Evolutionary conservation across 192 early-diverging fungal species (phyloP).

Genomic region (Oehlia diaphana): DNA sequence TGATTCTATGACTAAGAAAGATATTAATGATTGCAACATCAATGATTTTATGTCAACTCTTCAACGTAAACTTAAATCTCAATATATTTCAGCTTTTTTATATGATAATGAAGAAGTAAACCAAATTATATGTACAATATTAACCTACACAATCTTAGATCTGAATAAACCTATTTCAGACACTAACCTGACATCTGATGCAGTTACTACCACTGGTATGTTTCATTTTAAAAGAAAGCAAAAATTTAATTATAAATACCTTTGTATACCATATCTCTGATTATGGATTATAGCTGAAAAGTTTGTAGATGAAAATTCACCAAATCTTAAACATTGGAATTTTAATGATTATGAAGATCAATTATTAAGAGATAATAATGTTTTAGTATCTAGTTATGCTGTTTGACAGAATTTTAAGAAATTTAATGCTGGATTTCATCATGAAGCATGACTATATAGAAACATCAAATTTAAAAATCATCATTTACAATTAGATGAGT

Average conservation of each 20-base stretch:
- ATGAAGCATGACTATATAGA: slow-evolving; percentile 17
- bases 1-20: slow-evolving; percentile 1
- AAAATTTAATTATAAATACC: slow-evolving; percentile 18
- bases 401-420: too few species aligned
- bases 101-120: not conserved
- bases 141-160: not conserved
- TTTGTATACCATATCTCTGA: slow-evolving; percentile 36
- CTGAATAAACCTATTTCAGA: not conserved
- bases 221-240: not conserved
- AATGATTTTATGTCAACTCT: slow-evolving; percentile 31
- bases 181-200: not conserved
- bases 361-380: not conserved
- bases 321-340: slow-evolving; percentile 4
- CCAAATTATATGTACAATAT: not conserved
- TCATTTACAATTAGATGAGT: slow-evolving; percentile 9
- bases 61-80: slow-evolving; percentile 23
- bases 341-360: slow-evolving; percentile 25
- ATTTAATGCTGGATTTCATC: slow-evolving; percentile 18
- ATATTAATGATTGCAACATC: slow-evolving; percentile 29
- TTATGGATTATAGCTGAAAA: slow-evolving; percentile 36
- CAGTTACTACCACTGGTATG: not conserved
- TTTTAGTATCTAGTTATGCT: too few species aligned
- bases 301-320: slow-evolving; percentile 8
- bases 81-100: slow-evolving; percentile 25
- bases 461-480: slow-evolving; percentile 13